Conservation (phyloP, 345 rosid genomes). For the Citropsis articulata region DNA sequence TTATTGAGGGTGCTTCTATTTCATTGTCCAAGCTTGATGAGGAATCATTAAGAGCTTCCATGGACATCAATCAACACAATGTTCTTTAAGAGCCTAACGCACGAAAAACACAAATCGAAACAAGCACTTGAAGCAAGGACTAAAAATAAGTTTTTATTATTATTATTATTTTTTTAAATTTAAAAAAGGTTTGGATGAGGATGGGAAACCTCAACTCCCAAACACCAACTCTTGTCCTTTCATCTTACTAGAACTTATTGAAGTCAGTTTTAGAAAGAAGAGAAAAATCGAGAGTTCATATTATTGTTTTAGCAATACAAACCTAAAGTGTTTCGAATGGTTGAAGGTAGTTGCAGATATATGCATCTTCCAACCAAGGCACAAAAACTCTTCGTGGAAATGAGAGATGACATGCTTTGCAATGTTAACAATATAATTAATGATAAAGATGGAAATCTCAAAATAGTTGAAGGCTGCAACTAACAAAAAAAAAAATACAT, state of each 20-base stretch:
- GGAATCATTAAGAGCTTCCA: slow-evolving; percentile 51
- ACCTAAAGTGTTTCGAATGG: slow-evolving; percentile 78
- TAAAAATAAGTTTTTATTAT: background rate
- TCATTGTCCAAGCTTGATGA: slow-evolving; percentile 59
- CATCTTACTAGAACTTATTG: too few species aligned
- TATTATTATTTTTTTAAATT: too few species aligned
- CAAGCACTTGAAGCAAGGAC: background rate
- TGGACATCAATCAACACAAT: slow-evolving; percentile 74
- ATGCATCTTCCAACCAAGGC: slow-evolving; percentile 65
- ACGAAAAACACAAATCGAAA: background rate
- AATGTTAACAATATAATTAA: slow-evolving; percentile 25
- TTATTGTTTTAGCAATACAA: slow-evolving; percentile 11
- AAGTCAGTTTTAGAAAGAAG: too few species aligned
- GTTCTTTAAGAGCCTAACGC: slow-evolving; percentile 70
- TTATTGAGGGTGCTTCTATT: slow-evolving; percentile 39
- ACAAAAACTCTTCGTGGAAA: slow-evolving; percentile 81
- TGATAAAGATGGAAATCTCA: slow-evolving; percentile 17
- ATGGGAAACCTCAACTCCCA: too few species aligned
- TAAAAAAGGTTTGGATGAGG: too few species aligned
- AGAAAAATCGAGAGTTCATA: background rate
- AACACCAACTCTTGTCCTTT: too few species aligned
- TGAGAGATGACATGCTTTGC: slow-evolving; percentile 55
- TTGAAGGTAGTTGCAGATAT: slow-evolving; percentile 75
- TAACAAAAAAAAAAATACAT: slow-evolving; percentile 3
- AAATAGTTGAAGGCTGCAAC: background rate